Conservation (phyloP, 2,329 filamentous ascomycete genomes). For the Dactylellina cionopaga region DNA sequence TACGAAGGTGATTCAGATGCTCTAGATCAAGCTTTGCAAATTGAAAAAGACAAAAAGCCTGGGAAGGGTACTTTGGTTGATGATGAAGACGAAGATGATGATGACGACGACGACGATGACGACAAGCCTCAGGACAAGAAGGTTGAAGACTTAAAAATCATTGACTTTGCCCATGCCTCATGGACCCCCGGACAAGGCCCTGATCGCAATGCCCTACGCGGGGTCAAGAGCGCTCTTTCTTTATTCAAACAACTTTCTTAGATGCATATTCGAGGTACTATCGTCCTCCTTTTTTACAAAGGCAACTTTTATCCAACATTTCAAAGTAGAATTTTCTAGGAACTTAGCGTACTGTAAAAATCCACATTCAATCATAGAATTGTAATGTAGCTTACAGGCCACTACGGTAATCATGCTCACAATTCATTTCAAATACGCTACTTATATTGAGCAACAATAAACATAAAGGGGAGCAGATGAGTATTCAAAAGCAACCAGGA, state of each 20-base stretch:
- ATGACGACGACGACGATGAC: slow-evolving; percentile 68
- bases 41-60: slow-evolving; percentile 58
- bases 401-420: too few species aligned
- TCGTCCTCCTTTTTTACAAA: too few species aligned
- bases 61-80: slow-evolving; percentile 52
- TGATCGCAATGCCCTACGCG: slow-evolving; percentile 82
- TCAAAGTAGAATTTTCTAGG: too few species aligned
- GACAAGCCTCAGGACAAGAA: slow-evolving; percentile 65
- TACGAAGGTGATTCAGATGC: slow-evolving; percentile 72
- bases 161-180: slow-evolving; percentile 93
- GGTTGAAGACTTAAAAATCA: slow-evolving; percentile 83
- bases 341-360: too few species aligned
- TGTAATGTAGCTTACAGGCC: too few species aligned
- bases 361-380: too few species aligned
- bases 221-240: slow-evolving; percentile 72
- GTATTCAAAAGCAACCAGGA: not conserved
- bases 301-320: too few species aligned
- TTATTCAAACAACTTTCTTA: slow-evolving; percentile 34
- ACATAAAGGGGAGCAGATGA: not conserved
- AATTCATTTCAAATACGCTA: too few species aligned
- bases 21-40: slow-evolving; percentile 65
- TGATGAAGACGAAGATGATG: slow-evolving; percentile 62
- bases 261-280: not conserved
- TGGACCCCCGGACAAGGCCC: slow-evolving; percentile 84
- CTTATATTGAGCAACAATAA: too few species aligned